Evolutionary conservation across 2,329 filamentous ascomycete genomes (phyloP).

Genomic region (Thielaviopsis musarum): DNA sequence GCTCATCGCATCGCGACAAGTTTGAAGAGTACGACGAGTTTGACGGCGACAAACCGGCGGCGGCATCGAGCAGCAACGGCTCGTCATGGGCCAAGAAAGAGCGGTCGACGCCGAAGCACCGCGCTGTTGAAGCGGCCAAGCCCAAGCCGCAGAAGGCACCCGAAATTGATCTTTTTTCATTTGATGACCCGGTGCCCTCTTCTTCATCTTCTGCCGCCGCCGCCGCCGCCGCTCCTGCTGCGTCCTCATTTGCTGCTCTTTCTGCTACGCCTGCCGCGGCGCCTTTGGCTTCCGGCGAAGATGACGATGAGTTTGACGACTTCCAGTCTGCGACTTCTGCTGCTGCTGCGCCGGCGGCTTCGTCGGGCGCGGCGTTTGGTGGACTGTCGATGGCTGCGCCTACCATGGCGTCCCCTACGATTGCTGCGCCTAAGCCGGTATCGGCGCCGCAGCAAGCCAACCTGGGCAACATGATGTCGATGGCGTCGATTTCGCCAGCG

Average conservation of each 20-base stretch:
- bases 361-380: slow-evolving; percentile 14
- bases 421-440: slow-evolving; percentile 58
- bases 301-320: slow-evolving; percentile 93
- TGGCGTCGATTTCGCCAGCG: slow-evolving; percentile 67
- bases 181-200: slow-evolving; percentile 48
- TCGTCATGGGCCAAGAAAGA: slow-evolving; percentile 14
- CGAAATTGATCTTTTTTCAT: slow-evolving; percentile 85
- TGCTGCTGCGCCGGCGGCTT: slow-evolving; percentile 30
- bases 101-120: slow-evolving; percentile 22
- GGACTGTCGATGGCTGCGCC: slow-evolving; percentile 30
- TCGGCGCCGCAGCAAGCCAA: slow-evolving; percentile 68
- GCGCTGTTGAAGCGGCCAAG: slow-evolving; percentile 47
- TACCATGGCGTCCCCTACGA: slow-evolving; percentile 35
- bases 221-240: slow-evolving; percentile 24
- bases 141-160: slow-evolving; percentile 48
- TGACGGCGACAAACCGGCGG: slow-evolving; percentile 50
- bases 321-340: slow-evolving; percentile 72
- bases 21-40: slow-evolving; percentile 98
- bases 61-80: slow-evolving; percentile 29
- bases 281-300: slow-evolving; percentile 24
- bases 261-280: slow-evolving; percentile 7
- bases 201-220: neutral
- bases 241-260: slow-evolving; percentile 25
- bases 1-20: slow-evolving; percentile 44
- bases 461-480: slow-evolving; percentile 60